A percentile compares a stretch with the other conserved stretches of the same genome.
Conservation (phyloP, 345 rosid genomes). For the Reutealis trisperma region DNA sequence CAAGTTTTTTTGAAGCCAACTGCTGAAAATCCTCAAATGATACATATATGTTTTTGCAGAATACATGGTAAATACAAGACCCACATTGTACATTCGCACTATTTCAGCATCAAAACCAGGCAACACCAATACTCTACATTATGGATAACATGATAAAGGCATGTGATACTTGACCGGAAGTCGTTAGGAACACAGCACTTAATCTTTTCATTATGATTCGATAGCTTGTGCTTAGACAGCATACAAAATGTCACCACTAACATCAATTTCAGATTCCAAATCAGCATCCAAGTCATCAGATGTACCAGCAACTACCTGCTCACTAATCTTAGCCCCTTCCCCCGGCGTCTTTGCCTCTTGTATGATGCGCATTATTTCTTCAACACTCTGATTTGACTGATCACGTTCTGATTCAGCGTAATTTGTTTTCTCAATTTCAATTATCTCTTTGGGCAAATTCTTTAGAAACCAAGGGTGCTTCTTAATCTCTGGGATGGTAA, state of each 20-base stretch:
- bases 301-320: conserved; percentile 18
- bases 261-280: conserved; percentile 56
- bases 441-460: conserved; percentile 57
- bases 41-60: too few species aligned
- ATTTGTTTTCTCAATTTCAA: conserved; percentile 54
- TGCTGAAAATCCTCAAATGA: too few species aligned
- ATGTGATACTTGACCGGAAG: neutral
- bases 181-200: neutral
- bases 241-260: conserved; percentile 40
- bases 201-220: neutral
- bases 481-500: conserved; percentile 64
- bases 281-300: conserved; percentile 50
- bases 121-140: conserved; percentile 13
- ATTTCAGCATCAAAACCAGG: neutral
- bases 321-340: conserved; percentile 17
- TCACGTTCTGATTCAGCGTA: conserved; percentile 26
- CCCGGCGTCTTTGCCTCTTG: conserved; percentile 30
- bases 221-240: conserved; percentile 9
- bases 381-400: conserved; percentile 42
- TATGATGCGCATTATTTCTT: conserved; percentile 41
- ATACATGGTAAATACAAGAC: too few species aligned
- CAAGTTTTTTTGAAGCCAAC: too few species aligned
- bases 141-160: neutral
- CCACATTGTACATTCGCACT: neutral
- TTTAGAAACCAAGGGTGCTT: conserved; percentile 68